These are phyloP conservation scores for Tolypocladium sp. DNA, from an alignment of 2,329 filamentous ascomycete genomes.

Conservation along the genomic window DNA sequence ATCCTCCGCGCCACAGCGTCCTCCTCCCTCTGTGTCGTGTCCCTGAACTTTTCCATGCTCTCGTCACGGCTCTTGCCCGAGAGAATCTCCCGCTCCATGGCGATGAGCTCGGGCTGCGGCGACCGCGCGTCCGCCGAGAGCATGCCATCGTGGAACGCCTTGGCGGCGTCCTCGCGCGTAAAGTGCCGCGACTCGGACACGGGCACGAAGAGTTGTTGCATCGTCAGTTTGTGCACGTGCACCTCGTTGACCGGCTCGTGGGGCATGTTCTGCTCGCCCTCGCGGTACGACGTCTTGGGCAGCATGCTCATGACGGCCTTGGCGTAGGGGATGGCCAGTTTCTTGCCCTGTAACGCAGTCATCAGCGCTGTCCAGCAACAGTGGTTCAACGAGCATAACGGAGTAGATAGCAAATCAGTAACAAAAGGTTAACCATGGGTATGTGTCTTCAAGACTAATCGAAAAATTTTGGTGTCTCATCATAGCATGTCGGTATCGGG, in stretches of 20 bases:
- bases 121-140: slow-evolving; percentile 52
- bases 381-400: background rate
- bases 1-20: slow-evolving; percentile 25
- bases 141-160: slow-evolving; percentile 51
- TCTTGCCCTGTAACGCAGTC: slow-evolving; percentile 53
- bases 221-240: slow-evolving; percentile 50
- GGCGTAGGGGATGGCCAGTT: slow-evolving; percentile 66
- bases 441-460: slow-evolving; percentile 99
- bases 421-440: slow-evolving; percentile 63
- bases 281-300: slow-evolving; percentile 54
- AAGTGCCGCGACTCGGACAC: slow-evolving; percentile 54
- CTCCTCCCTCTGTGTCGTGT: slow-evolving; percentile 33
- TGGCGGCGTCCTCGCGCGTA: slow-evolving; percentile 56
- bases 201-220: slow-evolving; percentile 56
- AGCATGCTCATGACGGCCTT: slow-evolving; percentile 73
- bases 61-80: slow-evolving; percentile 26
- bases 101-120: slow-evolving; percentile 52
- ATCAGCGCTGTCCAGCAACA: slow-evolving; percentile 1
- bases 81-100: slow-evolving; percentile 40
- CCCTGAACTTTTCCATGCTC: slow-evolving; percentile 29
- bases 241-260: slow-evolving; percentile 58
- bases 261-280: slow-evolving; percentile 32
- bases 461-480: slow-evolving; percentile 63
- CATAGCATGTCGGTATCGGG: slow-evolving; percentile 38
- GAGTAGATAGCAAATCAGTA: slow-evolving; percentile 10